A percentile compares a stretch with the other conserved stretches of the same genome.
Evolutionary conservation across 2,329 filamentous ascomycete species (phyloP).

Genomic region (Trichoderma koningiopsis): DNA sequence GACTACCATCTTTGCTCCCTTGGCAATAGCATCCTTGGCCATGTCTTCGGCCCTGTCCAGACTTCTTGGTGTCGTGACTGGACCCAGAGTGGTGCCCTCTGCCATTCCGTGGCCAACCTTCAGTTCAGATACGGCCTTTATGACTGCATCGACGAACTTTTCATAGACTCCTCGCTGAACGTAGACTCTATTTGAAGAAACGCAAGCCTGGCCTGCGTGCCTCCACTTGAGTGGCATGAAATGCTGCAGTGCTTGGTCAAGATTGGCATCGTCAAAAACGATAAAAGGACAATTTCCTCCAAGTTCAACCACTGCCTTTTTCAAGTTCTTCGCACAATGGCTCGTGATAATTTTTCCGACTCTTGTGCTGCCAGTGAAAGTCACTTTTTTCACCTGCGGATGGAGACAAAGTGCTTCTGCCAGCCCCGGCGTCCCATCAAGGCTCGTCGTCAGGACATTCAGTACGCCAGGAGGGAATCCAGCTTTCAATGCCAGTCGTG

Average conservation of each 20-base stretch:
- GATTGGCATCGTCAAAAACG: constrained; percentile 67
- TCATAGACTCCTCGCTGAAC: constrained; percentile 64
- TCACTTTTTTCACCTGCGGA: constrained; percentile 61
- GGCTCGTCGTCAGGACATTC: constrained; percentile 50
- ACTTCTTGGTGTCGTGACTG: constrained; percentile 39
- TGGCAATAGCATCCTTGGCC: constrained; percentile 60
- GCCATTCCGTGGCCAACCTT: constrained; percentile 63
- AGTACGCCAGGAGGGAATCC: constrained; percentile 76
- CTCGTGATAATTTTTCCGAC: constrained; percentile 68
- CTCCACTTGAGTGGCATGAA: constrained; percentile 69
- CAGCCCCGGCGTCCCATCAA: constrained; percentile 48
- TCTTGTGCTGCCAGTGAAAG: constrained; percentile 73
- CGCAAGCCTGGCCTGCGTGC: constrained; percentile 72
- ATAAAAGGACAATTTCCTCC: constrained; percentile 71
- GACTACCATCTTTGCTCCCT: constrained; percentile 58
- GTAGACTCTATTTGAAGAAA: constrained; percentile 64
- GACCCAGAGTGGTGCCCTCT: constrained; percentile 39
- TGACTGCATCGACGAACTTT: constrained; percentile 58
- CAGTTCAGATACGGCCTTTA: constrained; percentile 54
- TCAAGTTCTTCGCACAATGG: constrained; percentile 63
- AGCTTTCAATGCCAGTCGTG: constrained; percentile 67
- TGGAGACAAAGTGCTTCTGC: constrained; percentile 52
- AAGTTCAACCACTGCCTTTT: constrained; percentile 68
- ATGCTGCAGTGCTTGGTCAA: constrained; percentile 66
- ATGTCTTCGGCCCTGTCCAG: constrained; percentile 48